Conservation (phyloP, 2,329 filamentous ascomycete genomes). For the Claviceps sp. region DNA sequence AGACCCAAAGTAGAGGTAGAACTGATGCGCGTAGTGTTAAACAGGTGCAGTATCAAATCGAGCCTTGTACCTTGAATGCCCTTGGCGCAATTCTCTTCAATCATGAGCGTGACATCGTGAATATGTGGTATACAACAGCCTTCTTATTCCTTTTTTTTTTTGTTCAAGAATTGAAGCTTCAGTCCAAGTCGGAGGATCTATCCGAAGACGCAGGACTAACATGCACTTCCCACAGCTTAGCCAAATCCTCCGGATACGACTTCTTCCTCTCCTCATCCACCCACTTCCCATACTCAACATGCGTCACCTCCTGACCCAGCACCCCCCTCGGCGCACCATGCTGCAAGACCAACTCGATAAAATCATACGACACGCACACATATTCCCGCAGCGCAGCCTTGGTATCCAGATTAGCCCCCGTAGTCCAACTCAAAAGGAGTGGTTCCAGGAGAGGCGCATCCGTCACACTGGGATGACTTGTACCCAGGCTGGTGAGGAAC, state of each 20-base stretch:
- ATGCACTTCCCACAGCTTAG: conserved; percentile 29
- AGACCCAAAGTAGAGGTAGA: not conserved
- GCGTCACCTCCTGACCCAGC: conserved; percentile 34
- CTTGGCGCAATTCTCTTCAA: no score
- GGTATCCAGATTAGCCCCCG: conserved; percentile 44
- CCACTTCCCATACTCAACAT: conserved; percentile 28
- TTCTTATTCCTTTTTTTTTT: no score
- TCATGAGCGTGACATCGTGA: no score
- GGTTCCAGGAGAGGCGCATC: conserved; percentile 54
- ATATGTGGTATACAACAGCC: no score
- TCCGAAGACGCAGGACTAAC: conserved; percentile 17
- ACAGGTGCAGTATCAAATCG: no score
- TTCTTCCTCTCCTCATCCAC: conserved; percentile 19
- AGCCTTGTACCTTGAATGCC: no score
- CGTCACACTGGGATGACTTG: conserved; percentile 50
- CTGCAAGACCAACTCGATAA: conserved; percentile 33
- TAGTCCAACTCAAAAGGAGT: conserved; percentile 44
- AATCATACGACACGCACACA: conserved; percentile 43
- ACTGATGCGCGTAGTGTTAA: not conserved
- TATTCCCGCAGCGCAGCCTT: conserved; percentile 45
- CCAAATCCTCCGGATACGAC: conserved; percentile 20
- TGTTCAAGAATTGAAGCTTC: not conserved
- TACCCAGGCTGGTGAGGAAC: conserved; percentile 42
- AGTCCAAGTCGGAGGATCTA: not conserved
- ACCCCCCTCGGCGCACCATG: conserved; percentile 30